Conservation (phyloP, 495 filamentous ascomycete genomes). For the Tetracladium setigerum region DNA sequence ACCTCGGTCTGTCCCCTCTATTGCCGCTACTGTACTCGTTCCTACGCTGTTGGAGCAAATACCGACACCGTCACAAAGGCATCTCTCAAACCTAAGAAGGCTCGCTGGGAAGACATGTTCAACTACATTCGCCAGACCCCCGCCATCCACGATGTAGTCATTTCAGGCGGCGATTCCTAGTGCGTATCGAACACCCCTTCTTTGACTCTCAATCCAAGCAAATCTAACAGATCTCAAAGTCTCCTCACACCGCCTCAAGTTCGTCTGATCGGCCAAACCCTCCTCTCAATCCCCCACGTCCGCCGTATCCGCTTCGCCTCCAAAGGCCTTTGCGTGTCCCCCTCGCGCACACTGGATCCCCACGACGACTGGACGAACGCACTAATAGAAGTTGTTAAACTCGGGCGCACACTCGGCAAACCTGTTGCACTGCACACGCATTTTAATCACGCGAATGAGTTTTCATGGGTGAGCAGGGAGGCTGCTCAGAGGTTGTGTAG, state of each 20-base stretch:
- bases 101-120: slow-evolving; percentile 38
- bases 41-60: slow-evolving; percentile 44
- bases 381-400: slow-evolving; percentile 37
- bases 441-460: slow-evolving; percentile 53
- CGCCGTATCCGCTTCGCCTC: slow-evolving; percentile 48
- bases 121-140: slow-evolving; percentile 42
- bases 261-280: slow-evolving; percentile 9
- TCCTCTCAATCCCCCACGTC: slow-evolving; percentile 31
- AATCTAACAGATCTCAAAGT: too few relatives aligned
- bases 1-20: slow-evolving; percentile 50
- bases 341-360: slow-evolving; percentile 39
- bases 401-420: slow-evolving; percentile 41
- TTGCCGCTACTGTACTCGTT: slow-evolving; percentile 52
- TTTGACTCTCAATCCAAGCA: too few relatives aligned
- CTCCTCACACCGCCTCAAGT: slow-evolving; percentile 14
- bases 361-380: slow-evolving; percentile 43
- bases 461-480: slow-evolving; percentile 47
- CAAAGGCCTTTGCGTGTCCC: slow-evolving; percentile 47
- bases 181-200: slow-evolving; percentile 25
- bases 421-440: slow-evolving; percentile 54
- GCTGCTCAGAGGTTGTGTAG: slow-evolving; percentile 41
- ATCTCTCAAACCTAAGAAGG: slow-evolving; percentile 31
- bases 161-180: slow-evolving; percentile 52
- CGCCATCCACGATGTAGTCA: slow-evolving; percentile 42
- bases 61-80: slow-evolving; percentile 43